Evolutionary conservation across 2,329 filamentous ascomycete genomes (phyloP), one percentile per base, ranked within the genome.

Genomic region (Alternaria arbusti): DNA sequence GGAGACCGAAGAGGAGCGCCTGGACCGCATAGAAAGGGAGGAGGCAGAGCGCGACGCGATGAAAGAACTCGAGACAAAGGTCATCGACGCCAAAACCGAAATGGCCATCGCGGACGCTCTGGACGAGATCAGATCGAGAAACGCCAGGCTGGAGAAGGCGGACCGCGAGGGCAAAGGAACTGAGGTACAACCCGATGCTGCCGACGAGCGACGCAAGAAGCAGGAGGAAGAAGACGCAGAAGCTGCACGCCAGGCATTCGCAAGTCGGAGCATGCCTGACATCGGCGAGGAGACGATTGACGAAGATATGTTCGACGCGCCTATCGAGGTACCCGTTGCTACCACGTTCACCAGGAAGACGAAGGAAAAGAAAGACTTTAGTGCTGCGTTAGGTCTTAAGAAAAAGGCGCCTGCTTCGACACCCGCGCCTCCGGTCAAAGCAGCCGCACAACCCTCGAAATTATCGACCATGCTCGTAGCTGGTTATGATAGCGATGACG

Each of bases 31-130:
- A 6, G 94, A 97, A 82, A 81, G 85, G 44, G 92, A 96, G 75
- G 91, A 89, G 68, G 87, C 90, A 62, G 93, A 97, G 79, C 86
- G 89, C 68, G 94, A 97, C 79, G 93, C 93, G 22, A 99, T 99
- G 96, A 91, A 91, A 61, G 94, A 97, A 77, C 82, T 99, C 50
- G 96, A 99, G 82, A 90, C 91, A 67, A 98, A 98, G 83, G 97
- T 95, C 59, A 83, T 91, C 22, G 96, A 99, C 79, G 94, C 94
- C 1, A 94, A 96, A 83, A 87, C 91, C 44, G 96, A 99, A 81
- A 99, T 99, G 94, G 93, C 92, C 17, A 93, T 97, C 47, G 96
- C 96, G 2, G 96, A 99, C 83, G 95, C 94, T 8, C 83, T 99
- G 59, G 96, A 99, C 79, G 94, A 97, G 82, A 97, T 99, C 61